Evolutionary conservation across 2,329 filamentous ascomycete genomes (phyloP), one percentile per base, ranked within the genome.

Genomic region (Penicillium brevicompactum): DNA sequence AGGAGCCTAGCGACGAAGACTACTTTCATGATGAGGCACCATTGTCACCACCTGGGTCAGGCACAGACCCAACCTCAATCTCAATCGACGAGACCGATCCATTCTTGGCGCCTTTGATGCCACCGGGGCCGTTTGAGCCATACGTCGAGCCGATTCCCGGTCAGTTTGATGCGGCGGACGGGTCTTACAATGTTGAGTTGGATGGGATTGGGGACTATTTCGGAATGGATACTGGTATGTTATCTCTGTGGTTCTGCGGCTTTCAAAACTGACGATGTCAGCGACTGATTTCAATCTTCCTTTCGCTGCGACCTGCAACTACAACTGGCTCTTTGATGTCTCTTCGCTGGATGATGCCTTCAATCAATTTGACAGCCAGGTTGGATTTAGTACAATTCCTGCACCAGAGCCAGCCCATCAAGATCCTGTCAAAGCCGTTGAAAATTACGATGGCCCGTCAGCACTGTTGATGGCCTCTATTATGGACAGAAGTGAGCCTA

Each of bases 281-380:
- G 84, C 84, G 30, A 84, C 80, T 63, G 85, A 84, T 0, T 87
- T 87, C 66, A 87, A 87, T 51, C 84, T 85, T 72, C 84, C 84
- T 5, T 87, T 85, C 67, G 86, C 84, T 2, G 86, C 84, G 1
- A 83, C 83, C 56, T 77, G 77, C 58, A 84, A 87, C 53, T 87
- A 87, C 64, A 84, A 83, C 54, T 87, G 84, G 84, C 66, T 87
- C 2, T 87, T 87, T 61, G 80, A 83, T 38, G 65, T 71, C 11
- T 53, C 63, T 13, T 70, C 64, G 43, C 67, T 82, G 53, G 74
- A 78, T 50, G 67, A 70, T 31, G 67, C 63, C 8, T 70, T 70
- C 18, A 51, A 64, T 34, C 64, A 70, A 32, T 57, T 67, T 30
- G 67, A 67, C 34, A 49, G 67, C 4, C 65, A 66, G 1, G 46